Conservation (phyloP, 2,329 filamentous ascomycete genomes). For the Aspergillus ustus region DNA sequence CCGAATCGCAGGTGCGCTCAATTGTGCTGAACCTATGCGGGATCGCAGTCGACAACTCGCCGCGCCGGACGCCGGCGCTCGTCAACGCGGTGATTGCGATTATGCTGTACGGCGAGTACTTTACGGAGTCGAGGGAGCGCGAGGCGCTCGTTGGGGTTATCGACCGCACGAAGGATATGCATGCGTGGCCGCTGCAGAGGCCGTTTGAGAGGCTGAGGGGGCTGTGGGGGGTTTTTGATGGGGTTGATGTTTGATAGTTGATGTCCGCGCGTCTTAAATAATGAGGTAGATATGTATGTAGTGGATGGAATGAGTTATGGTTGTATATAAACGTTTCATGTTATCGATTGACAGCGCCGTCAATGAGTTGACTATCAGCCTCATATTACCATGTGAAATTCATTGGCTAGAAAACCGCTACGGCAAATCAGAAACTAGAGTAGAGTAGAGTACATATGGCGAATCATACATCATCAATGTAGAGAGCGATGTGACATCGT, state of each 20-base stretch:
- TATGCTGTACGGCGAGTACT: slow-evolving; percentile 27
- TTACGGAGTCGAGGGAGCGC: slow-evolving; percentile 23
- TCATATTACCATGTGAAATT: too few species aligned
- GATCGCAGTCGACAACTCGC: slow-evolving; percentile 22
- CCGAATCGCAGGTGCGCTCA: slow-evolving; percentile 24
- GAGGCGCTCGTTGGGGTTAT: slow-evolving; percentile 26
- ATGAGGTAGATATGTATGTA: too few species aligned
- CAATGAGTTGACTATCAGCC: too few species aligned
- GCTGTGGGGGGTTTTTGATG: slow-evolving; percentile 55
- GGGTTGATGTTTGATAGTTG: slow-evolving; percentile 17
- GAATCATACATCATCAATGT: too few species aligned
- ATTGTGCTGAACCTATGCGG: slow-evolving; percentile 28
- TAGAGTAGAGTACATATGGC: too few species aligned
- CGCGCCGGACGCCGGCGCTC: slow-evolving; percentile 23
- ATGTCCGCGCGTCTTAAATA: too few species aligned
- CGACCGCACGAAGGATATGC: slow-evolving; percentile 21
- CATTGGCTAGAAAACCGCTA: too few species aligned
- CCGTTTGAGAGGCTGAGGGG: slow-evolving; percentile 19
- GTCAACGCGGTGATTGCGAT: slow-evolving; percentile 29
- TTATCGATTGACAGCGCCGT: too few species aligned
- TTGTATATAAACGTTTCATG: too few species aligned
- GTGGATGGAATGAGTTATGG: too few species aligned
- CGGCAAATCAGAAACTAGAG: too few species aligned
- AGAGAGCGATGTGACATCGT: too few species aligned
- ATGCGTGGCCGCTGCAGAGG: slow-evolving; percentile 55